These are phyloP conservation scores for Phytophthora europaea DNA, from an alignment of 352 stramenopile species.

Conservation along the genomic window DNA sequence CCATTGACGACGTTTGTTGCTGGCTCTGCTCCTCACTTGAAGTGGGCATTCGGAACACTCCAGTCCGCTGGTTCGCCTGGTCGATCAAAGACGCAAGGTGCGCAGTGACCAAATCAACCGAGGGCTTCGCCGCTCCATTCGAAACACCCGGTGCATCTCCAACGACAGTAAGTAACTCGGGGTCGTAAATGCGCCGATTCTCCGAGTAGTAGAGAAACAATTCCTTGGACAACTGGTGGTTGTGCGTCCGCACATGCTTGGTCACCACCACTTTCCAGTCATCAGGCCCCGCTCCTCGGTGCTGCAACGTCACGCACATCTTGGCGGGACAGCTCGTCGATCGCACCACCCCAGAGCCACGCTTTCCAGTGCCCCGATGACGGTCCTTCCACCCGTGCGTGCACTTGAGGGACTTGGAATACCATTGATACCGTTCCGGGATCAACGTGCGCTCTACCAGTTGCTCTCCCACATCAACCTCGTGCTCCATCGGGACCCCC, in stretches of 20 bases:
- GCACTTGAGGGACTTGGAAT: conserved; percentile 87
- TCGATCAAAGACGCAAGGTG: conserved; percentile 34
- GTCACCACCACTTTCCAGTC: conserved; percentile 83
- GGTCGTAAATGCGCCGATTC: conserved; percentile 83
- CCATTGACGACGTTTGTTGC: conserved; percentile 27
- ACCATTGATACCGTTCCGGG: conserved; percentile 73
- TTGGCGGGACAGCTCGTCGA: conserved; percentile 79
- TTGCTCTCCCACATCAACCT: conserved; percentile 4
- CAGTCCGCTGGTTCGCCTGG: conserved; percentile 27
- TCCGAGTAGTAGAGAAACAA: conserved; percentile 83
- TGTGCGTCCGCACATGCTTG: conserved; percentile 77
- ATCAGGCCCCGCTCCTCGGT: conserved; percentile 41
- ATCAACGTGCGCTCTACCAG: conserved; percentile 56
- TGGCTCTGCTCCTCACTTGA: conserved; percentile 29
- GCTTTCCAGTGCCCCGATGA: conserved; percentile 72
- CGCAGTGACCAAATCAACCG: conserved; percentile 14
- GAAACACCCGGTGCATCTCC: conserved; percentile 13
- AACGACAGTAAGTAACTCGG: conserved; percentile 58
- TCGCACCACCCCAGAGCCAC: conserved; percentile 63
- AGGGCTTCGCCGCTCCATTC: not conserved
- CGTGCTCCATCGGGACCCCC: not conserved
- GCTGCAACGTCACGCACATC: conserved; percentile 84
- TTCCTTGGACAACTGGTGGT: conserved; percentile 79
- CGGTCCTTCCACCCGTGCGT: conserved; percentile 85
- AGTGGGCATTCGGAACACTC: conserved; percentile 27